These are phyloP conservation scores for Monosporascus ibericus DNA, from an alignment of 2,329 filamentous ascomycete species.

Conservation along the genomic window DNA sequence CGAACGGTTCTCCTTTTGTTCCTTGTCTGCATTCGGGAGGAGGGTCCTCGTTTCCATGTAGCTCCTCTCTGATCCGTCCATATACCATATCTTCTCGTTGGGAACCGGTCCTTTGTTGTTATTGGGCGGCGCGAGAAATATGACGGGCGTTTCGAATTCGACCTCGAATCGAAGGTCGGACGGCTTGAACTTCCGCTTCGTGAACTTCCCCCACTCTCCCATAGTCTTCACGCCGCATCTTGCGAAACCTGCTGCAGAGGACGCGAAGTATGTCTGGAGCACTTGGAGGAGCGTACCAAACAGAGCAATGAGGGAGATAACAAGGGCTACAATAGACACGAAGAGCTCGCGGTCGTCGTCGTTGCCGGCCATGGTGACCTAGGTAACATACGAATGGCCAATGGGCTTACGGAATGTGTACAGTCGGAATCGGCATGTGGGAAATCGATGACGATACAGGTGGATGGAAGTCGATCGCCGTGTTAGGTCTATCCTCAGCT, in stretches of 20 bases:
- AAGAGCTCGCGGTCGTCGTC: slow-evolving; percentile 5
- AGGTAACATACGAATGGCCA: background rate
- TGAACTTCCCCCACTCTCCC: slow-evolving; percentile 14
- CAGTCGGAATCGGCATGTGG: background rate
- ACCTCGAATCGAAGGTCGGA: slow-evolving; percentile 17
- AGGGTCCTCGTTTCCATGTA: slow-evolving; percentile 10
- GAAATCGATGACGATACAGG: too few species aligned
- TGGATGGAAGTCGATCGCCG: too few species aligned
- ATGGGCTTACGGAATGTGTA: background rate
- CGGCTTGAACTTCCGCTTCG: slow-evolving; percentile 9
- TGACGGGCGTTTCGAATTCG: slow-evolving; percentile 16
- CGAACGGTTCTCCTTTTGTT: slow-evolving; percentile 2
- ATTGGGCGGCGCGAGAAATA: slow-evolving; percentile 13
- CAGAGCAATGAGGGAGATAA: slow-evolving; percentile 14
- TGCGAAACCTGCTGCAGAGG: slow-evolving; percentile 5
- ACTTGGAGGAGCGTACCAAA: slow-evolving; percentile 8
- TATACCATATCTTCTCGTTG: slow-evolving; percentile 11
- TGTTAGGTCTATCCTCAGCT: too few species aligned
- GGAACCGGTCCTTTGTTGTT: slow-evolving; percentile 12
- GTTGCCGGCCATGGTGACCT: background rate
- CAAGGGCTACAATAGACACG: slow-evolving; percentile 12
- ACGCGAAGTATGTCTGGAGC: slow-evolving; percentile 13
- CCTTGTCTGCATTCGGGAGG: slow-evolving; percentile 1
- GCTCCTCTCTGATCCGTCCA: slow-evolving; percentile 11
- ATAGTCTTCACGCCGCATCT: slow-evolving; percentile 10